A percentile compares a stretch with the other conserved stretches of the same genome.
Conservation (phyloP, 257 asterid genomes). For the Fraxinus excelsior region DNA sequence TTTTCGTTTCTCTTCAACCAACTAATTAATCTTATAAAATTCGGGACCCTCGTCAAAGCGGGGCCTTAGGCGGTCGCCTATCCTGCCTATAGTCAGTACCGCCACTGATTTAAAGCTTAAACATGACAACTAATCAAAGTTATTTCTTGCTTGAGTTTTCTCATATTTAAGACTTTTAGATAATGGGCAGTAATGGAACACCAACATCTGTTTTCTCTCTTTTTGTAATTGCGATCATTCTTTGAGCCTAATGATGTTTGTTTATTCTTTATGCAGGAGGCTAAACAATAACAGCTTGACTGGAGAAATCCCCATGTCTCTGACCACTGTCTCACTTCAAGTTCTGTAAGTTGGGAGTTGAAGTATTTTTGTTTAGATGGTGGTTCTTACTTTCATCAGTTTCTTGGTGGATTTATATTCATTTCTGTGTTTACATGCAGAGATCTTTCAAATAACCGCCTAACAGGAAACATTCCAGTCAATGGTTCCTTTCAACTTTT, state of each 20-base stretch:
- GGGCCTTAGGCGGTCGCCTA: too few relatives aligned
- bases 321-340: slow-evolving; percentile 80
- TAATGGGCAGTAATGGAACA: too few relatives aligned
- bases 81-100: too few relatives aligned
- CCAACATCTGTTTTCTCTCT: not conserved
- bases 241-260: slow-evolving; percentile 24
- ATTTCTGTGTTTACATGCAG: slow-evolving; percentile 46
- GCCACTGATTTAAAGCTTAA: too few relatives aligned
- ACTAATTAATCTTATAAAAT: too few relatives aligned
- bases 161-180: not conserved
- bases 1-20: too few relatives aligned
- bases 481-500: slow-evolving; percentile 88
- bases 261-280: slow-evolving; percentile 58
- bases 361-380: slow-evolving; percentile 10
- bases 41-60: too few relatives aligned
- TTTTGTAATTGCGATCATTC: not conserved
- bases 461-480: slow-evolving; percentile 67
- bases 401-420: slow-evolving; percentile 20
- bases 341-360: slow-evolving; percentile 78
- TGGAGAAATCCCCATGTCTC: slow-evolving; percentile 64
- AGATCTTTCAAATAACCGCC: slow-evolving; percentile 80
- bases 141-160: too few relatives aligned
- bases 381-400: not conserved
- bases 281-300: slow-evolving; percentile 81
- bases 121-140: too few relatives aligned